Evolutionary conservation across 2,329 filamentous ascomycete genomes (phyloP).

Genomic region (Botrytis cinerea): DNA sequence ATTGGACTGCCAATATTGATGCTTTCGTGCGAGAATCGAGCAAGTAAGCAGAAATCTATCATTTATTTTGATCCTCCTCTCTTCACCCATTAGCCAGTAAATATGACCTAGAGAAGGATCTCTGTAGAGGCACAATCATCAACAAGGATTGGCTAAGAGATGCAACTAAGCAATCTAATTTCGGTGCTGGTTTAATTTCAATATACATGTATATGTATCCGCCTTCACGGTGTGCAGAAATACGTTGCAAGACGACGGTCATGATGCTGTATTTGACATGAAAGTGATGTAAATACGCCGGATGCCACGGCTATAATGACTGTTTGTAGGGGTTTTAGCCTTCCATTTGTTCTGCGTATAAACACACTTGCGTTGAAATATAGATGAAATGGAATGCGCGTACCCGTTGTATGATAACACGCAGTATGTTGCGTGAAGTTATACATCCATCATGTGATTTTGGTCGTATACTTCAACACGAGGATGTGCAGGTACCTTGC

Average conservation of each 20-base stretch:
- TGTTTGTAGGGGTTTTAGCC: not conserved
- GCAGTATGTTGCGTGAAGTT: slow-evolving; percentile 14
- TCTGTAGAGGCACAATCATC: not conserved
- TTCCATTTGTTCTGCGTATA: not conserved
- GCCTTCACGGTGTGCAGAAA: slow-evolving; percentile 1
- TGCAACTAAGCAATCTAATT: slow-evolving; percentile 10
- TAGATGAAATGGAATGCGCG: not conserved
- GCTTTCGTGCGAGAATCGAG: not conserved
- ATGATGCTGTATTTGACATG: not conserved
- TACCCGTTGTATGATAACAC: slow-evolving; percentile 1
- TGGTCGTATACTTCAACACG: slow-evolving; percentile 12
- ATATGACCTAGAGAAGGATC: not conserved
- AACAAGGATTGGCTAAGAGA: not conserved
- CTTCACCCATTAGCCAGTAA: not conserved
- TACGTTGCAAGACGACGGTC: not conserved
- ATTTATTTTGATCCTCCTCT: not conserved
- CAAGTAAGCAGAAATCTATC: slow-evolving; percentile 9
- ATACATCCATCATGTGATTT: slow-evolving; percentile 20
- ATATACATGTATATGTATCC: not conserved
- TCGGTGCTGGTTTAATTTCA: not conserved
- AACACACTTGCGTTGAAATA: slow-evolving; percentile 4
- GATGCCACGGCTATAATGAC: not conserved
- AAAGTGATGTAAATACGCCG: not conserved
- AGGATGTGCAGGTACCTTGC: slow-evolving; percentile 10
- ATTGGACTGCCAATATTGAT: slow-evolving; percentile 6